Conservation (phyloP, 352 stramenopile genomes). For the Phytophthora europaea region DNA sequence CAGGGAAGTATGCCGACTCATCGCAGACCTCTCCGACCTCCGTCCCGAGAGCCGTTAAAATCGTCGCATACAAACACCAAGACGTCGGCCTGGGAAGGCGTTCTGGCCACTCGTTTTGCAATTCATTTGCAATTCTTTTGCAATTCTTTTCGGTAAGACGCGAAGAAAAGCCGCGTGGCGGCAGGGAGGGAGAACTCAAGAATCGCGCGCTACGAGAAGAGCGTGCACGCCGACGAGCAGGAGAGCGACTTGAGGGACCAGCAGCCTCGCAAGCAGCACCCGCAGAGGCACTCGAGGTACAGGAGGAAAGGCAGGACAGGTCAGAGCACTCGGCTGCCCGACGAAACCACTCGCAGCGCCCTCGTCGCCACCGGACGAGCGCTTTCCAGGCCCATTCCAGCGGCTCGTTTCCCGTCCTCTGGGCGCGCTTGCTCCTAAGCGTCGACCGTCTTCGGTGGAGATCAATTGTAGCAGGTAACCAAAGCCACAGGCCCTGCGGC, state of each 20-base stretch:
- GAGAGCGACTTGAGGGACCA: slow-evolving; percentile 29
- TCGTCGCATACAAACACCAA: slow-evolving; percentile 37
- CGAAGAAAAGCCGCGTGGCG: slow-evolving; percentile 43
- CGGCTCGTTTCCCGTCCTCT: slow-evolving; percentile 24
- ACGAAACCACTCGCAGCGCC: slow-evolving; percentile 18
- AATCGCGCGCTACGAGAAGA: slow-evolving; percentile 42
- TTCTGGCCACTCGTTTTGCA: slow-evolving; percentile 51
- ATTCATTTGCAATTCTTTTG: slow-evolving; percentile 57
- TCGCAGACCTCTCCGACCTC: slow-evolving; percentile 20
- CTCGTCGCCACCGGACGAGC: slow-evolving; percentile 37
- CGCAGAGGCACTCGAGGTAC: slow-evolving; percentile 17
- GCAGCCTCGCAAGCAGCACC: slow-evolving; percentile 16
- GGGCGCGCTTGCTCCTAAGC: slow-evolving; percentile 4
- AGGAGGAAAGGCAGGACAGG: slow-evolving; percentile 28
- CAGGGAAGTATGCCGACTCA: background rate
- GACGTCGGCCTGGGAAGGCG: background rate
- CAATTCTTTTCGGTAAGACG: slow-evolving; percentile 43
- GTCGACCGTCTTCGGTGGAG: slow-evolving; percentile 28
- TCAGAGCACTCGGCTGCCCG: slow-evolving; percentile 10
- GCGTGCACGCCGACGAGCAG: slow-evolving; percentile 24
- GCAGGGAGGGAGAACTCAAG: slow-evolving; percentile 37
- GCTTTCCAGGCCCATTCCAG: background rate
- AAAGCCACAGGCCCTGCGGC: too few species aligned
- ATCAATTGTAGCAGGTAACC: slow-evolving; percentile 39
- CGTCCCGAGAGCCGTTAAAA: slow-evolving; percentile 28